These are phyloP conservation scores for Verticillium isaacii DNA, from an alignment of 2,329 filamentous ascomycete species.

Conservation along the genomic window DNA sequence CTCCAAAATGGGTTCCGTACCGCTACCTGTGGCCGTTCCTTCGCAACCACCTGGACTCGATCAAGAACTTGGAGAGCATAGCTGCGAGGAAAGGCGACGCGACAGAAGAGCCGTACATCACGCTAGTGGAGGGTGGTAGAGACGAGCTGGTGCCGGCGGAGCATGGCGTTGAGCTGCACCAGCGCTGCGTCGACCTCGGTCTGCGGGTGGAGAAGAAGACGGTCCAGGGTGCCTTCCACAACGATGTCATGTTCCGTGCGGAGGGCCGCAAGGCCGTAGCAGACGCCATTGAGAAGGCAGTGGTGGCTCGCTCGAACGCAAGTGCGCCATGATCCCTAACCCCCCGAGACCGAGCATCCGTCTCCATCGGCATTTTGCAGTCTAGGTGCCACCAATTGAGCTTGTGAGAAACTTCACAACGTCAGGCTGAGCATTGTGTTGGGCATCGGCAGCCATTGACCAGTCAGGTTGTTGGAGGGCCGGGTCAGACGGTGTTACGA, in stretches of 20 bases:
- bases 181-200: slow-evolving; percentile 41
- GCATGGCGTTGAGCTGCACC: slow-evolving; percentile 40
- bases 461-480: neutral
- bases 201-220: slow-evolving; percentile 38
- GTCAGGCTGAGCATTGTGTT: neutral
- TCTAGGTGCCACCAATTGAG: neutral
- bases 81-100: slow-evolving; percentile 22
- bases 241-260: slow-evolving; percentile 44
- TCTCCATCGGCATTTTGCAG: neutral
- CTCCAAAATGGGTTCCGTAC: slow-evolving; percentile 77
- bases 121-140: slow-evolving; percentile 49
- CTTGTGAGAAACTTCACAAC: neutral
- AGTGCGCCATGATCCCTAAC: neutral
- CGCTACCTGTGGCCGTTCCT: slow-evolving; percentile 70
- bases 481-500: neutral
- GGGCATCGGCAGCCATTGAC: neutral
- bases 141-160: slow-evolving; percentile 54
- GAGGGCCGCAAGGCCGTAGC: slow-evolving; percentile 40
- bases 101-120: slow-evolving; percentile 5
- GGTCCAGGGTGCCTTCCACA: slow-evolving; percentile 49
- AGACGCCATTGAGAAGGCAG: slow-evolving; percentile 31
- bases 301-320: neutral
- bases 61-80: slow-evolving; percentile 42
- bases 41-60: slow-evolving; percentile 56
- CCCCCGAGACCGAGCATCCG: neutral